Conservation (phyloP, 768 basidiomycete species). For the Harrya chromipes region DNA sequence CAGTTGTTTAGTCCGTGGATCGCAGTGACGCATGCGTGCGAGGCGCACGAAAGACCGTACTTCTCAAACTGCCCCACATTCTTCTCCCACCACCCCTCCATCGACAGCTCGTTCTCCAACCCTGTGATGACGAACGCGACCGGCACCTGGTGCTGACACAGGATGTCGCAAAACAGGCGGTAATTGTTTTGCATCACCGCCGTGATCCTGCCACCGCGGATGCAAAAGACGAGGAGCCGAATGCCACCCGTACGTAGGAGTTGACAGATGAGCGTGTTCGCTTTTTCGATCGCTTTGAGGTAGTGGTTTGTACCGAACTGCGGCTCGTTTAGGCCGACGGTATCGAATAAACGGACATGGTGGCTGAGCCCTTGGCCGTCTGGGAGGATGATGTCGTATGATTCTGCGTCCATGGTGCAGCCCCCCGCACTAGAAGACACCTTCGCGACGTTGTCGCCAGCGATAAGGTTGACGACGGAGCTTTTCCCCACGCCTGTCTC, state of each 20-base stretch:
- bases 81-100: constrained; percentile 35
- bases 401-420: constrained; percentile 31
- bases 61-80: constrained; percentile 32
- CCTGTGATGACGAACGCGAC: constrained; percentile 32
- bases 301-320: constrained; percentile 16
- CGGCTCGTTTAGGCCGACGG: constrained; percentile 31
- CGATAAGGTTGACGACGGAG: constrained; percentile 40
- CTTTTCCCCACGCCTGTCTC: constrained; percentile 36
- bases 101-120: constrained; percentile 26
- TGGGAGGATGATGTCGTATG: constrained; percentile 23
- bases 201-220: constrained; percentile 32
- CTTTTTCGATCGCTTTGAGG: constrained; percentile 26
- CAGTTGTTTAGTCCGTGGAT: constrained; percentile 24
- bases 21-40: constrained; percentile 40
- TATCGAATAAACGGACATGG: constrained; percentile 30
- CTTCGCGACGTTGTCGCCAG: constrained; percentile 21
- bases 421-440: constrained; percentile 30
- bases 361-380: constrained; percentile 1
- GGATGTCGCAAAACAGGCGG: constrained; percentile 22
- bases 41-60: constrained; percentile 22
- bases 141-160: constrained; percentile 30
- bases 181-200: constrained; percentile 25
- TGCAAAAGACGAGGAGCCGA: constrained; percentile 30
- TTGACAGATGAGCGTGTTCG: constrained; percentile 29
- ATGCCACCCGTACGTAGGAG: constrained; percentile 29